Base-by-base conservation (phyloP, 306 rosid species). In the Acacia acuminata region DNA sequence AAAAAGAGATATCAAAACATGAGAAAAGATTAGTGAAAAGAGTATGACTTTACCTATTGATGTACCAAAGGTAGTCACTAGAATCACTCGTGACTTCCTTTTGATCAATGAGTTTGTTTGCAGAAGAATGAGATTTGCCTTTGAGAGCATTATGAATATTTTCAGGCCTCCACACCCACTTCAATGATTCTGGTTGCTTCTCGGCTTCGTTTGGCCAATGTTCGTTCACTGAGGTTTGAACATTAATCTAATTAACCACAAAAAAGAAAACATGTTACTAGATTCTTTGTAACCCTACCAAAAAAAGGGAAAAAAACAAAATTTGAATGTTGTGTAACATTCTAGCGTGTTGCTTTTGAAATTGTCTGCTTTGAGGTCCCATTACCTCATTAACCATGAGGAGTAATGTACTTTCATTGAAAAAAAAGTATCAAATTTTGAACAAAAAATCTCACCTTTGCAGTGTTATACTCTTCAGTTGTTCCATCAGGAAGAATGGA, bases 41-140 rank as follows among this genome's bases (percentile, higher is more conserved):
- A 3, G 40, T 20, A 73, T 38, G 8, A 38, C 76, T 58, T 58
- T 86, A 89, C 95, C 84, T 88, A 20, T 90, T 90, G 53, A 88
- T 88, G 86, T 91, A 88, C 96, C 92, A 91, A 56, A 89, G 85
- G 75, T 85, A 89, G 73, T 91, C 95, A 76, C 86, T 85, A 11
- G 71, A 80, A 78, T 89, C 95, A 48, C 73, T 75, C 3, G 87
- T 68, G 50, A n/a, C 85, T 0, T 65, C 82, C 51, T 88, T 91
- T 76, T 91, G 91, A 79, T 91, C 96, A 40, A 88, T 0, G 3
- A 88, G 84, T 71, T 2, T 2, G 24, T 84, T 25, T 7, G 73
- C 85, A 42, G 79, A 10, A 38, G 64, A 66, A 1, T 79, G 71
- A 24, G 83, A 84, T 60, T 56, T 80, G 0, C 85, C 88, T 24